Percentiles rank a stretch among this genome's conserved stretches.
Conservation (phyloP, 1,284 basidiomycete species). For the Vanrija pseudolonga region DNA sequence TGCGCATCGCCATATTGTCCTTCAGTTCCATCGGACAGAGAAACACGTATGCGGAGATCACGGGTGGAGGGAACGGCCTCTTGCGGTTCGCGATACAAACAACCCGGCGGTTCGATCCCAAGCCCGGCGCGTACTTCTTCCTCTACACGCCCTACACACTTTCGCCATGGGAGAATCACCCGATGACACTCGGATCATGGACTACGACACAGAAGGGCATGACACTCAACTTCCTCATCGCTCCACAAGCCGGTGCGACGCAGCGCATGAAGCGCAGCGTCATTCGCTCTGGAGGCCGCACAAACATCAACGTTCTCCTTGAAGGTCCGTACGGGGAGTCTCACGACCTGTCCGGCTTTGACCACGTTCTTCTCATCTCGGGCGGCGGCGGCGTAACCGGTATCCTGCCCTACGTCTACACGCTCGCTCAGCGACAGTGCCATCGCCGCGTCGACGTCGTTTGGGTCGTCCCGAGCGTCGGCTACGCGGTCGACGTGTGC, state of each 20-base stretch:
- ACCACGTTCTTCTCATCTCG: slow-evolving; percentile 18
- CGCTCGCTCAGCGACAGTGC: background rate
- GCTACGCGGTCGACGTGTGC: slow-evolving; percentile 20
- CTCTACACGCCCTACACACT: slow-evolving; percentile 19
- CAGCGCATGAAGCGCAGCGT: slow-evolving; percentile 1
- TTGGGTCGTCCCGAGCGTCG: slow-evolving; percentile 20
- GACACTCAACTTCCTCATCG: slow-evolving; percentile 18
- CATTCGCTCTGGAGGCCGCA: background rate
- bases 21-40: slow-evolving; percentile 1
- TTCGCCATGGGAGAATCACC: slow-evolving; percentile 26
- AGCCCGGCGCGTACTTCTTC: slow-evolving; percentile 26
- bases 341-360: slow-evolving; percentile 16
- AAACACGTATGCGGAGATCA: slow-evolving; percentile 8
- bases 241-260: slow-evolving; percentile 16
- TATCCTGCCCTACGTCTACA: slow-evolving; percentile 19
- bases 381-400: slow-evolving; percentile 27
- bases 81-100: slow-evolving; percentile 18
- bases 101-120: slow-evolving; percentile 10
- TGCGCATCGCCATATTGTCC: slow-evolving; percentile 17
- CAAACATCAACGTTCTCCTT: slow-evolving; percentile 12
- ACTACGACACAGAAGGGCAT: background rate
- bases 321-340: slow-evolving; percentile 31
- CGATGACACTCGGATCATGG: slow-evolving; percentile 22
- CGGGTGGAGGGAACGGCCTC: slow-evolving; percentile 11
- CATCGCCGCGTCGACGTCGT: slow-evolving; percentile 12